These are phyloP conservation scores for Ascochyta lentis DNA, from an alignment of 2,329 filamentous ascomycete species.

Conservation along the genomic window DNA sequence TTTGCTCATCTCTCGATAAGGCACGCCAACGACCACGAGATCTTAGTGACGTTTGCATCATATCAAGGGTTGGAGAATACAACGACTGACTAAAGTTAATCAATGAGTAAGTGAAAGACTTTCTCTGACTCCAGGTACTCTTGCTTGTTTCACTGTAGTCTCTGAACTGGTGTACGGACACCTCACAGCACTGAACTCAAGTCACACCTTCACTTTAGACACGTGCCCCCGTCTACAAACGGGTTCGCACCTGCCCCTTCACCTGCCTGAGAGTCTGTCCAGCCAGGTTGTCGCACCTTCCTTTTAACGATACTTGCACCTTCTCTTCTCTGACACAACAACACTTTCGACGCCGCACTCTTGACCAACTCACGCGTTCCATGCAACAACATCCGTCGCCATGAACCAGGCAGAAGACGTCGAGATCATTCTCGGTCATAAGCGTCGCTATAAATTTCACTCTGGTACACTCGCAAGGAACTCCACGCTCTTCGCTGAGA, in stretches of 20 bases:
- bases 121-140: neutral
- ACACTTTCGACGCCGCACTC: neutral
- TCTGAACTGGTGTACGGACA: neutral
- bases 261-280: neutral
- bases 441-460: slow-evolving; percentile 43
- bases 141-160: neutral
- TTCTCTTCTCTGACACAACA: neutral
- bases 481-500: slow-evolving; percentile 37
- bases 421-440: slow-evolving; percentile 39
- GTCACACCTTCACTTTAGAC: neutral
- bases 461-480: slow-evolving; percentile 43
- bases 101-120: no score
- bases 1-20: no score
- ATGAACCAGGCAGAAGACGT: slow-evolving; percentile 48
- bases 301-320: no score
- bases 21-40: no score
- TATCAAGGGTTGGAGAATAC: neutral
- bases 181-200: neutral
- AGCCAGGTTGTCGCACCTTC: no score
- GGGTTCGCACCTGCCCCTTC: neutral
- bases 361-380: neutral
- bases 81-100: neutral
- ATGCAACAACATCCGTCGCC: neutral
- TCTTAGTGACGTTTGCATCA: no score
- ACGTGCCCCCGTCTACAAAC: neutral